Evolutionary conservation across 768 basidiomycete species (phyloP), one percentile per base, ranked within the genome.

Genomic region (Termitomyces sp.): DNA sequence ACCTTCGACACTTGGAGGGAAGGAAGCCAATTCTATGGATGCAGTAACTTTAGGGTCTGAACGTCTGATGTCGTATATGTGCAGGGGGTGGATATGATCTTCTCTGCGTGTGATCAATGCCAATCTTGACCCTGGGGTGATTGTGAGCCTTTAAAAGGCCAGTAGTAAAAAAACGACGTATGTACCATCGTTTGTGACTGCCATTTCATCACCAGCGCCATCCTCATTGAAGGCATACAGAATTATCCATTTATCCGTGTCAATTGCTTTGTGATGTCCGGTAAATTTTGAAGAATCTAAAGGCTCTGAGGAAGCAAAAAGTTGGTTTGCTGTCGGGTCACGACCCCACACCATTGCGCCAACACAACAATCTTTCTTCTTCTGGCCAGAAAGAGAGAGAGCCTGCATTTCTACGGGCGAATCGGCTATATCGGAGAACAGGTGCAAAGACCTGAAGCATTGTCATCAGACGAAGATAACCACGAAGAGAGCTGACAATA

Each of bases 261-360:
- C 83, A 51, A 83, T 80, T 4, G 72, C 79, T 42, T 71, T 75
- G 59, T 88, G 86, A 41, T 64, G 72, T 0, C 84, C 83, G 3
- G 44, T 55, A 67, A 67, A 30, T 53, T 56, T 9, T 62, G 56
- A 12, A 4, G 44, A 60, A 5, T 67, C 63, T 15, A 49, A 57
- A 5, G 82, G 77, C 60, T 85, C 85, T 1, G 83, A 81, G 1
- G 83, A 86, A 0, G 81, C 79, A 64, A 84, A 84, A 14, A 87
- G 58, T 11, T 71, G 57, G 14, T 72, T 60, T 0, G 71, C 58
- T 0, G 80, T 77, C 0, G 64, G 48, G 0, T 67, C 75, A 19
- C 35, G 44, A 1, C 85, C 85, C 86, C 86, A 88, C 9, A 67
- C 65, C 23, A 82, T 75, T 6, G 77, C 67, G 3, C 84, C 85